These are phyloP conservation scores for Albifimbria verrucaria DNA, from an alignment of 2,329 filamentous ascomycete genomes.

Conservation along the genomic window DNA sequence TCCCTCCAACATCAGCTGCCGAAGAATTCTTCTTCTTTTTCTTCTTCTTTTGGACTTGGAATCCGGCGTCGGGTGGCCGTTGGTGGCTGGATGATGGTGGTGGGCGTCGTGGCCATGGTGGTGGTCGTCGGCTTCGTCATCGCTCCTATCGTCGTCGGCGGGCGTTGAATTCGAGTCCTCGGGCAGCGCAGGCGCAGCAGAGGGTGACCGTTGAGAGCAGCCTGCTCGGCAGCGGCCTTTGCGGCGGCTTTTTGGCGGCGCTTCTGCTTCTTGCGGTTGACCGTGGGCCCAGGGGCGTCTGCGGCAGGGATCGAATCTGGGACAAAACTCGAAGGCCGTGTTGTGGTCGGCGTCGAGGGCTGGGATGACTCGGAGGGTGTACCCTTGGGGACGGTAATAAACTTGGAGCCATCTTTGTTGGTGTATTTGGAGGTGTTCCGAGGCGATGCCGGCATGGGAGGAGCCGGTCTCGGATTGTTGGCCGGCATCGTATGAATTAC, in stretches of 20 bases:
- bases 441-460: slow-evolving; percentile 48
- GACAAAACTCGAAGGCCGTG: slow-evolving; percentile 31
- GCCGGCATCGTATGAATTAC: slow-evolving; percentile 45
- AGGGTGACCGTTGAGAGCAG: slow-evolving; percentile 36
- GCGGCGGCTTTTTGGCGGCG: slow-evolving; percentile 81
- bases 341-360: slow-evolving; percentile 46
- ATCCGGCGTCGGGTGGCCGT: slow-evolving; percentile 24
- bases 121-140: slow-evolving; percentile 49
- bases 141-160: slow-evolving; percentile 51
- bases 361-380: slow-evolving; percentile 50
- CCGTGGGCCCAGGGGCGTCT: slow-evolving; percentile 41
- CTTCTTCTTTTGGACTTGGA: slow-evolving; percentile 56
- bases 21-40: slow-evolving; percentile 60
- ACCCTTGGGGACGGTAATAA: slow-evolving; percentile 61
- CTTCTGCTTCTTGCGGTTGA: slow-evolving; percentile 96
- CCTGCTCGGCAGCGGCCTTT: slow-evolving; percentile 49
- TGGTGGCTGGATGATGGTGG: slow-evolving; percentile 15
- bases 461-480: slow-evolving; percentile 49
- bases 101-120: slow-evolving; percentile 30
- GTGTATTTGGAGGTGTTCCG: slow-evolving; percentile 58
- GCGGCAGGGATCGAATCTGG: slow-evolving; percentile 20
- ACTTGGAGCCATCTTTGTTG: slow-evolving; percentile 68
- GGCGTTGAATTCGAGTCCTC: slow-evolving; percentile 17
- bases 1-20: background rate
- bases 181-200: slow-evolving; percentile 26